Evolutionary conservation across 2,329 filamentous ascomycete species (phyloP).

Genomic region (Monosporascus sp.): DNA sequence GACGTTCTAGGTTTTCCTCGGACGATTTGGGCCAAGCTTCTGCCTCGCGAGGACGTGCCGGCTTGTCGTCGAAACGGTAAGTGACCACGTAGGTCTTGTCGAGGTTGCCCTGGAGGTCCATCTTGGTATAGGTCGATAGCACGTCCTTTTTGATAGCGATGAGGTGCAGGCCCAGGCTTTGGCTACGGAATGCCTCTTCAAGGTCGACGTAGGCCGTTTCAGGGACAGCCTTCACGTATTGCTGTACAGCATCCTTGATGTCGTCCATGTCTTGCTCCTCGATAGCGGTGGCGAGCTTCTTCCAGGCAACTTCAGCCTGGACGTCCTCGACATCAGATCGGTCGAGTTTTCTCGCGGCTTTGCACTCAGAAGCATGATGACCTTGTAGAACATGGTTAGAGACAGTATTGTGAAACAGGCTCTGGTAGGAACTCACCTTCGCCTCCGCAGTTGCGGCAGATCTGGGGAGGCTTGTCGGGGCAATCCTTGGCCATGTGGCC

Average conservation of each 20-base stretch:
- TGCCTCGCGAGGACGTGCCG: constrained; percentile 53
- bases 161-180: constrained; percentile 52
- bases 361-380: constrained; percentile 52
- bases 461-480: constrained; percentile 49
- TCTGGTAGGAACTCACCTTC: constrained; percentile 41
- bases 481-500: constrained; percentile 60
- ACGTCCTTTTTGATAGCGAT: constrained; percentile 58
- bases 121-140: constrained; percentile 57
- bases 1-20: constrained; percentile 58
- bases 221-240: constrained; percentile 59
- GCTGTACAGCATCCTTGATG: constrained; percentile 52
- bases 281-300: constrained; percentile 47
- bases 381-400: constrained; percentile 32
- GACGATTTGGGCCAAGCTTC: constrained; percentile 54
- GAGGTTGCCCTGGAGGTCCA: constrained; percentile 67
- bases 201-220: constrained; percentile 55
- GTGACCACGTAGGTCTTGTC: constrained; percentile 60
- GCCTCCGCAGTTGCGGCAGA: constrained; percentile 58
- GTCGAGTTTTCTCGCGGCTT: constrained; percentile 54
- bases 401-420: background rate
- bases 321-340: constrained; percentile 45
- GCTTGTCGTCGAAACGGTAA: constrained; percentile 55
- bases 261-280: constrained; percentile 55
- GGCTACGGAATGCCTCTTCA: constrained; percentile 54
- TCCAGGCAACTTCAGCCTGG: constrained; percentile 53